A percentile compares a stretch with the other conserved stretches of the same genome.
These are phyloP conservation scores for Lepiota brunneoincarnata DNA, from an alignment of 768 basidiomycete genomes.

Conservation along the genomic window DNA sequence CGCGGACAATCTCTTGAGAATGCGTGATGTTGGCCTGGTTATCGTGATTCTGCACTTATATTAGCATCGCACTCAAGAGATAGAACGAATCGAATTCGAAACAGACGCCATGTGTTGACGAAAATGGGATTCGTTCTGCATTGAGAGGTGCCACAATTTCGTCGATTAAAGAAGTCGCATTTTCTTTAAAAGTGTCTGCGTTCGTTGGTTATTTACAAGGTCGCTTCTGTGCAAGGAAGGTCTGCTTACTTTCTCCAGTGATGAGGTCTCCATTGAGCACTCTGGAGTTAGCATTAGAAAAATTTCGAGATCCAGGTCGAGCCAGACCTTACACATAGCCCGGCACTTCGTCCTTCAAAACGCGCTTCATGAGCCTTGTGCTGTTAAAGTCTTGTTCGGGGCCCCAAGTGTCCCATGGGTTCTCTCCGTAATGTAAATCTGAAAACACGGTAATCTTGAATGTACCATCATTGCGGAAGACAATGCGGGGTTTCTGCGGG, in stretches of 20 bases:
- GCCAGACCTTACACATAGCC: slow-evolving; percentile 60
- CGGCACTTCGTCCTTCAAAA: slow-evolving; percentile 57
- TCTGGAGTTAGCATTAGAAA: slow-evolving; percentile 28
- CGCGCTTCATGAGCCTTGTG: slow-evolving; percentile 50
- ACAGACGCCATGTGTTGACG: slow-evolving; percentile 64
- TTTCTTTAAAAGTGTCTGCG: slow-evolving; percentile 62
- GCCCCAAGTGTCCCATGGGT: slow-evolving; percentile 69
- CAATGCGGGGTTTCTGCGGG: slow-evolving; percentile 41
- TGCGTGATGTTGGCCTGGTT: slow-evolving; percentile 74
- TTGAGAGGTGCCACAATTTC: slow-evolving; percentile 61
- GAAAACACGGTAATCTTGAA: slow-evolving; percentile 77
- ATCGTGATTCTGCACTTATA: slow-evolving; percentile 60
- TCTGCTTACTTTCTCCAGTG: slow-evolving; percentile 59
- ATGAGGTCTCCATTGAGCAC: slow-evolving; percentile 74
- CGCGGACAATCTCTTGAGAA: slow-evolving; percentile 60
- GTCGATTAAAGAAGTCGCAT: slow-evolving; percentile 66
- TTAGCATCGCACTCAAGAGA: background rate
- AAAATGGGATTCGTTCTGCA: slow-evolving; percentile 56
- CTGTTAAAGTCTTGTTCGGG: slow-evolving; percentile 67
- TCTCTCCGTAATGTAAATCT: slow-evolving; percentile 75
- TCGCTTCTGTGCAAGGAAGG: background rate
- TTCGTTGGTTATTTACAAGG: too few species aligned
- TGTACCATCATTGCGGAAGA: slow-evolving; percentile 54
- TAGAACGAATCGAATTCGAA: background rate
- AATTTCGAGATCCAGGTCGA: background rate